Percentiles rank a stretch among this genome's conserved stretches.
These are phyloP conservation scores for Quercus tomentella DNA, from an alignment of 331 rosid species.

Conservation along the genomic window DNA sequence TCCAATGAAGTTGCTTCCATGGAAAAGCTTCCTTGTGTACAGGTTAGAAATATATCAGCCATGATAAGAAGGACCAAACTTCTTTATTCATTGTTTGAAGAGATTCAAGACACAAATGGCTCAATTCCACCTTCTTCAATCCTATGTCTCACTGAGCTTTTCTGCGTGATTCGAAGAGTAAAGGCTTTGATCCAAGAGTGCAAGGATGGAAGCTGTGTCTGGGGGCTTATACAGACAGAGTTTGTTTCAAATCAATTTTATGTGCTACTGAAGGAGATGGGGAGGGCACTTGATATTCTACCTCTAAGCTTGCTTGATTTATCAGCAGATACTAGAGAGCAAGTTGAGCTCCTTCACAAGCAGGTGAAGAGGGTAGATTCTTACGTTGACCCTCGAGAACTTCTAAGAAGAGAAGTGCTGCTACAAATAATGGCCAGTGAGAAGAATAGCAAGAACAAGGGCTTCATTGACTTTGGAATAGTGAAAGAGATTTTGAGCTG, in stretches of 20 bases:
- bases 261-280: conserved; percentile 74
- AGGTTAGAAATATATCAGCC: conserved; percentile 57
- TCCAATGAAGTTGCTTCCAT: conserved; percentile 59
- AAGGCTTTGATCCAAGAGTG: conserved; percentile 63
- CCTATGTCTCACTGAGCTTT: conserved; percentile 83
- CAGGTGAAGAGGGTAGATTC: conserved; percentile 68
- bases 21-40: conserved; percentile 54
- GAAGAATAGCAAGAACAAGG: conserved; percentile 49
- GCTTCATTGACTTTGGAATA: conserved; percentile 47
- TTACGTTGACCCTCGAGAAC: conserved; percentile 45
- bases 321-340: conserved; percentile 69
- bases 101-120: conserved; percentile 56
- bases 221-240: conserved; percentile 73
- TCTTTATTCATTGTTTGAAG: conserved; percentile 81
- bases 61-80: conserved; percentile 83
- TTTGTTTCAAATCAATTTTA: conserved; percentile 58
- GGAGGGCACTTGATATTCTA: conserved; percentile 81
- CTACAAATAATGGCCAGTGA: conserved; percentile 53
- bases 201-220: conserved; percentile 65
- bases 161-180: conserved; percentile 65
- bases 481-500: conserved; percentile 51
- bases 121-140: conserved; percentile 78
- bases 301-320: conserved; percentile 70
- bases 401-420: conserved; percentile 60
- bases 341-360: conserved; percentile 78